These are phyloP conservation scores for Physcomitrellopsis africana DNA, from an alignment of 225 moss, liverwort and hornwort species.

Conservation along the genomic window DNA sequence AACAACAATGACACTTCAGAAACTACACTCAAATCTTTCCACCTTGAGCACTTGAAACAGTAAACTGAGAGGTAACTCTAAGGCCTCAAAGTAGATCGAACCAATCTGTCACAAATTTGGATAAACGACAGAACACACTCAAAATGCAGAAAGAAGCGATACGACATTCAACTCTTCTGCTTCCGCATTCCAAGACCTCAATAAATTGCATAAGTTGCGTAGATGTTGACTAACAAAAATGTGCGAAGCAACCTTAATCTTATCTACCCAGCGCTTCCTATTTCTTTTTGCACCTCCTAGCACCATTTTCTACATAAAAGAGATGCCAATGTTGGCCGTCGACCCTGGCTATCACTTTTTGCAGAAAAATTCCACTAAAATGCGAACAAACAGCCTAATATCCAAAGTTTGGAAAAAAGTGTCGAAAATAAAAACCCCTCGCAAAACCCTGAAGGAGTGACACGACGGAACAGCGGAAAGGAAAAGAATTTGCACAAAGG, in stretches of 20 bases:
- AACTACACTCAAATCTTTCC: background rate
- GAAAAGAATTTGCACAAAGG: background rate
- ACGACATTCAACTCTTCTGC: background rate
- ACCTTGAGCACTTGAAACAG: background rate
- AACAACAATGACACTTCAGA: constrained; percentile 8
- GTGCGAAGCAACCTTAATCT: background rate
- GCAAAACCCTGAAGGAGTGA: background rate
- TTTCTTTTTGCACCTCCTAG: background rate
- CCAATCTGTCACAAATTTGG: background rate
- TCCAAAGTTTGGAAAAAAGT: background rate
- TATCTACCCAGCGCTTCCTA: background rate
- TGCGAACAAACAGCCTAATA: background rate
- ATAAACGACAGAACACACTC: background rate
- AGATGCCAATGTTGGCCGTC: background rate
- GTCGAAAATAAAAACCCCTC: background rate
- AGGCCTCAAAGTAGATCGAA: background rate
- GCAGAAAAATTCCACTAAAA: constrained; percentile 12
- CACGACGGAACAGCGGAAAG: background rate
- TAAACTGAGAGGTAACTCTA: background rate
- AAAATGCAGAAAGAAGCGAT: background rate
- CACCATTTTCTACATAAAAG: background rate
- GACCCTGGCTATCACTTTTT: background rate
- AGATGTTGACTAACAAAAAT: background rate
- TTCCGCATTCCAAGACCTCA: background rate
- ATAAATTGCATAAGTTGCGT: constrained; percentile 6